Base-by-base conservation (phyloP, 148 eudicot species). In the Polygonum aviculare region DNA sequence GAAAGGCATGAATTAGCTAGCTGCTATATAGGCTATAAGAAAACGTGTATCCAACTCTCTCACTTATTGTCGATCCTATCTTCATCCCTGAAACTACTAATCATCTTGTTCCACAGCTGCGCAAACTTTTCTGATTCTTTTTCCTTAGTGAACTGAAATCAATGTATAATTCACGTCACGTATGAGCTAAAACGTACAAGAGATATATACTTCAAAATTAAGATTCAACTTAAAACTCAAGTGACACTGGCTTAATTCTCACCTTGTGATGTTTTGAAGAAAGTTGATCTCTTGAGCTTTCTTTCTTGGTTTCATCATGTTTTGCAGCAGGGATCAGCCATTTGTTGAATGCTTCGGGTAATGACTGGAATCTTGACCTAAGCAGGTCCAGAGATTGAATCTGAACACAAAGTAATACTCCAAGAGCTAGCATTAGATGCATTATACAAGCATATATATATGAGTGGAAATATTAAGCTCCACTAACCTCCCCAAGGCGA, bases 401-500 rank as follows among this genome's bases (percentile, higher is more conserved):
- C 93, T 89, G 84, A 79, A 51, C 12, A 73, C 65, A 79, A 78
- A 57, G 16, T 36, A 67, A 36, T 35, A 21, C 7, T 26, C 31
- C 31, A 26, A 26, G 21, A 36, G 41, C 38, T n/a, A 67, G 9
- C 1, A 67, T 45, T 67, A 36, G 18, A 38, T 35, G 19, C 72
- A 67, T 26, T 0, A 26, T 26, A 26, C 31, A 26, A 26, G 31
- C 31, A 26, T 26, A 26, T 26, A 26, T 26, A 26, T 26, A 26
- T 26, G 31, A 26, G 31, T 26, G 31, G 0, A 26, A 26, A 26
- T 1, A 51, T 51, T 3, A 57, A 14, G 74, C 71, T 72, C 70
- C 54, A 75, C 87, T 50, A 45, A 87, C 93, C 93, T 89, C 93
- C 76, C 93, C 93, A 75, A 89, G 90, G 79, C 89, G 90, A 33